Evolutionary conservation across 441 rosid species (phyloP), one percentile per base, ranked within the genome.

Genomic region (Lepidium campestre): DNA sequence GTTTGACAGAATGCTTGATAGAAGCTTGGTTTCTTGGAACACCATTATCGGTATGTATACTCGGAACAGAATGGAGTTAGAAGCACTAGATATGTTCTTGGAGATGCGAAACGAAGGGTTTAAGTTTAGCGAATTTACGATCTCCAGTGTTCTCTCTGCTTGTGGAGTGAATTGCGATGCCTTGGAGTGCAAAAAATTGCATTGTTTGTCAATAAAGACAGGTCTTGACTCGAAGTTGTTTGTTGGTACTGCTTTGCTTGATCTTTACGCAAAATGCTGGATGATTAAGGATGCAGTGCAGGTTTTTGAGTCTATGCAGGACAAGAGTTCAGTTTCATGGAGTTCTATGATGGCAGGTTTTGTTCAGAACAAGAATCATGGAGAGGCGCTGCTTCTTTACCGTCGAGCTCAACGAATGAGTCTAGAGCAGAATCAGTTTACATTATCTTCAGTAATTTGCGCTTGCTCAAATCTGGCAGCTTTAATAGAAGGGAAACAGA

Each of bases 1-100:
- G 86, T 93, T 93, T 55, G 96, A 89, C 68, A 35, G 74, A 78
- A 89, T 87, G 87, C 81, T 79, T 39, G 75, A 72, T 0, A 74
- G 85, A 86, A 83, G 82, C 78, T 32, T 80, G 58, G 93, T 89
- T 75, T 86, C 96, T 8, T 85, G 95, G 95, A 89, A 87, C 71
- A 87, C 90, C 10, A 74, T 91, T 77, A 79, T 86, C 42, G 79
- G 82, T 56, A 58, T 82, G 10, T 79, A 80, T 64, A 65, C 77
- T 4, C 76, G 70, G 52, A 75, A 71, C n/a, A 85, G 83, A 42
- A 68, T 78, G 44, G 77, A 76, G 37, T 67, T 49, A 45, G 77
- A 81, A 46, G 90, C 88, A 52, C 55, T 86, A n/a, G 1, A 15
- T 27, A 64, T 83, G 50, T 91, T 93, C 66, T 27, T 62, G 68